These are phyloP conservation scores for California macrophylla DNA, from an alignment of 441 rosid genomes.

Conservation along the genomic window DNA sequence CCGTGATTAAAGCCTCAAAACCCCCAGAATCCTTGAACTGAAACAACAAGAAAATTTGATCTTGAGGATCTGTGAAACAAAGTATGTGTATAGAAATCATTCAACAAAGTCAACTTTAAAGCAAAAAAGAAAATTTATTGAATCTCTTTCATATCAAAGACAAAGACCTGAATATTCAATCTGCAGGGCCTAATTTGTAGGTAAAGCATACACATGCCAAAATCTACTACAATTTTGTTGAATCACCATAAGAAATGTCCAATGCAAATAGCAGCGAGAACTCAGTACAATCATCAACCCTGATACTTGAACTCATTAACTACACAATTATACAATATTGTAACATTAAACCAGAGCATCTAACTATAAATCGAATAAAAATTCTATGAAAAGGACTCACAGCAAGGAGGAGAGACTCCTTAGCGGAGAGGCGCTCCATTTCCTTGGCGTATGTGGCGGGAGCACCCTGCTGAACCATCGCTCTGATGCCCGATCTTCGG, in stretches of 20 bases:
- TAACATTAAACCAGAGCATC: background rate
- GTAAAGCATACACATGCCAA: background rate
- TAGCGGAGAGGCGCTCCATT: constrained; percentile 91
- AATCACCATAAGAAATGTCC: background rate
- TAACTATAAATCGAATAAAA: background rate
- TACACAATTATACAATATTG: background rate
- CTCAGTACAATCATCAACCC: background rate
- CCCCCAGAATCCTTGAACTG: constrained; percentile 77
- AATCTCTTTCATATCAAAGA: background rate
- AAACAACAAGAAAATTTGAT: constrained; percentile 6
- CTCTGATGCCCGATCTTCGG: constrained; percentile 22
- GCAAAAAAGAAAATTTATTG: background rate
- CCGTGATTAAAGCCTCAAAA: constrained; percentile 62
- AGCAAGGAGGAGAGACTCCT: constrained; percentile 80
- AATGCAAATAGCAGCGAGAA: background rate
- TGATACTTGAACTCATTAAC: background rate
- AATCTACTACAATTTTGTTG: background rate
- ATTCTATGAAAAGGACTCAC: constrained; percentile 28
- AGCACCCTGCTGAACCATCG: constrained; percentile 72
- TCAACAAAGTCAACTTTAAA: background rate
- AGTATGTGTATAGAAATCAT: background rate
- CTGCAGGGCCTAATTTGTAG: background rate
- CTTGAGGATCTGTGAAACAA: constrained; percentile 9
- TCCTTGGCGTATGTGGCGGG: constrained; percentile 70
- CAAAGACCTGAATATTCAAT: background rate